Conservation (phyloP, 2,329 filamentous ascomycete species). For the Fusarium zealandicum region DNA sequence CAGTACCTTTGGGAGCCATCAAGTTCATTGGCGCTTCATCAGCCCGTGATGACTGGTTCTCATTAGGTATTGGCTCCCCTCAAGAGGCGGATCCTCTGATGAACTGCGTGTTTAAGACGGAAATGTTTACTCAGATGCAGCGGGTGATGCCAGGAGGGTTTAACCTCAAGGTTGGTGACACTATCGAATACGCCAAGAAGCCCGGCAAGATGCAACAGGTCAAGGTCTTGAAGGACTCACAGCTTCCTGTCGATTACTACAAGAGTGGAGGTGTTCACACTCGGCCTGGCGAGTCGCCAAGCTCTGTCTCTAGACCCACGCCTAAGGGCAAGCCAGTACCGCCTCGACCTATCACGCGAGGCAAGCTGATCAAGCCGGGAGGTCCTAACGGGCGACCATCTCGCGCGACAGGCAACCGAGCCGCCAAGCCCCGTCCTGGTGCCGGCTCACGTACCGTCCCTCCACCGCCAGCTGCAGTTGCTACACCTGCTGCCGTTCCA, state of each 20-base stretch:
- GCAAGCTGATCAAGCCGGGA: slow-evolving; percentile 89
- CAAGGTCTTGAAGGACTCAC: slow-evolving; percentile 89
- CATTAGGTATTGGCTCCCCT: slow-evolving; percentile 84
- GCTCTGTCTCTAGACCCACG: slow-evolving; percentile 81
- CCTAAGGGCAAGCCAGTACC: slow-evolving; percentile 87
- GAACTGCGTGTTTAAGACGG: slow-evolving; percentile 94
- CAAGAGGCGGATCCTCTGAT: slow-evolving; percentile 94
- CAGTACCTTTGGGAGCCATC: slow-evolving; percentile 84
- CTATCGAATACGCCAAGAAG: slow-evolving; percentile 97
- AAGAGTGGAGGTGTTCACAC: slow-evolving; percentile 95
- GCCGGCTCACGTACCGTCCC: slow-evolving; percentile 46
- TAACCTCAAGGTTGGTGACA: slow-evolving; percentile 81
- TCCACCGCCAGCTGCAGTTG: slow-evolving; percentile 45
- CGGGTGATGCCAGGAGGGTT: slow-evolving; percentile 80
- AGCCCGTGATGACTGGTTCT: slow-evolving; percentile 95
- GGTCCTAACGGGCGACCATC: slow-evolving; percentile 84
- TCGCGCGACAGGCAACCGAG: slow-evolving; percentile 65
- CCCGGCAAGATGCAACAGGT: slow-evolving; percentile 89
- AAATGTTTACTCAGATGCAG: slow-evolving; percentile 92
- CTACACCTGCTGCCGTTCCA: slow-evolving; percentile 38
- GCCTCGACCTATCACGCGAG: slow-evolving; percentile 88
- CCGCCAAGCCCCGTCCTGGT: slow-evolving; percentile 53
- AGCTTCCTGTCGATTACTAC: slow-evolving; percentile 80
- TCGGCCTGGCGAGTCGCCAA: slow-evolving; percentile 80
- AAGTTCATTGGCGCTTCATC: slow-evolving; percentile 85